Evolutionary conservation across 1,139 yeast species (phyloP), one percentile per base, ranked within the genome.

Genomic region (Hansenula sp.): DNA sequence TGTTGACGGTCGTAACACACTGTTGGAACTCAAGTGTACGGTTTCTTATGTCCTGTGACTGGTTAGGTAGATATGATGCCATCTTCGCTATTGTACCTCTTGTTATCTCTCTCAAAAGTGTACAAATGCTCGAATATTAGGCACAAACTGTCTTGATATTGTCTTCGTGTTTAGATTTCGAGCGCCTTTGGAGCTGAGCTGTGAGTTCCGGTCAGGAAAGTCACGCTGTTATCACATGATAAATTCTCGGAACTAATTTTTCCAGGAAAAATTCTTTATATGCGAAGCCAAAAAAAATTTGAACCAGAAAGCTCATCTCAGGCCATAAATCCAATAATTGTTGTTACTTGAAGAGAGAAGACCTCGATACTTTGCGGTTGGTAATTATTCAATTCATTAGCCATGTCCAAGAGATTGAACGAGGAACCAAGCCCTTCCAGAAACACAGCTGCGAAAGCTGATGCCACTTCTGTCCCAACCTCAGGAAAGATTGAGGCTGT

Each of bases 21-120:
- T 88, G 89, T 53, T 86, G 88, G 70, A 88, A 89, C 72, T 89
- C 96, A 53, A 77, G 74, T 13, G 96, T 88, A 49, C 96, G 70
- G 65, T 89, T 90, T 60, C 86, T 91, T 43, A 85, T 72, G 38
- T 52, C 49, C 33, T 38, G 40, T 15, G 48, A 5, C 15, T 43
- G 41, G 10, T 40, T 43, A 24, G 53, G 53, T 6, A 42, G 33
- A 27, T 52, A 52, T 36, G 43, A 43, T 2, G 44, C 25, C 48
- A 45, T 45, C 4, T 7, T 31, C 5, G 5, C 13, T 13, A 3
- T 3, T 32, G 19, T 21, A n/a, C 17, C 12, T 31, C 5, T 31
- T 15, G 9, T 7, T 31, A 3, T 31, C 16, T 16, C 17, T 17
- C 9, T 30, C 3, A 13, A 7, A 4, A 15, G 7, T 38, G 9